Percentiles rank a stretch among this genome's conserved stretches.
Conservation (phyloP, 2,329 filamentous ascomycete genomes). For the Colletotrichum truncatum region DNA sequence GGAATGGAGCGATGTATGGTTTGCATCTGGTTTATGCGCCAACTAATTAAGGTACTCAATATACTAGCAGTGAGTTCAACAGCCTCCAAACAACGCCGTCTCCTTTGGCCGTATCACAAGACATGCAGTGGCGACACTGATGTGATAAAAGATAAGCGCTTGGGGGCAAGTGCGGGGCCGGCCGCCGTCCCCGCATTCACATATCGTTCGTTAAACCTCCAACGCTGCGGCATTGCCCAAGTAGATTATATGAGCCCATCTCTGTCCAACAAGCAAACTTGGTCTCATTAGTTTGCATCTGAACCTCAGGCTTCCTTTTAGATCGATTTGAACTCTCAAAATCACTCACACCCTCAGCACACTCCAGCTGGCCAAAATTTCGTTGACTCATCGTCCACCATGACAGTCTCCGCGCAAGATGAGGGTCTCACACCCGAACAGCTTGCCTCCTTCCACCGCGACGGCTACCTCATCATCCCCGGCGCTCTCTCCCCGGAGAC, state of each 20-base stretch:
- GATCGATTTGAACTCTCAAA: not conserved
- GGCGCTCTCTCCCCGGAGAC: slow-evolving; percentile 75
- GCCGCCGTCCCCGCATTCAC: slow-evolving; percentile 18
- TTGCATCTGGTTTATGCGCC: not conserved
- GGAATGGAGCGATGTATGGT: not conserved
- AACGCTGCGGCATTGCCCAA: not conserved
- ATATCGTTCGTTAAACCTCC: not conserved
- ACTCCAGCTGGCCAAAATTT: not conserved
- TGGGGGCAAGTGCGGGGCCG: slow-evolving; percentile 15
- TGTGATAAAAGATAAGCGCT: slow-evolving; percentile 12
- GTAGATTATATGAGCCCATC: not conserved
- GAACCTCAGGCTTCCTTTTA: not conserved
- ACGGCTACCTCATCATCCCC: slow-evolving; percentile 92
- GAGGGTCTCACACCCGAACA: slow-evolving; percentile 76
- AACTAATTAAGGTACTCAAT: not conserved
- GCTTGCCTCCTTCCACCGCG: slow-evolving; percentile 75
- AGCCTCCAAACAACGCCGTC: not conserved
- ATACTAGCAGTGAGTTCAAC: not conserved
- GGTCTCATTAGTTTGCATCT: not conserved
- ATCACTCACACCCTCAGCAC: too few relatives aligned
- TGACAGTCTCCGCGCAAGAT: slow-evolving; percentile 24
- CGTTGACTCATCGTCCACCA: not conserved
- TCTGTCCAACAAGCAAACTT: not conserved
- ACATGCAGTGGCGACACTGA: slow-evolving; percentile 3
- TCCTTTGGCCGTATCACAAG: not conserved